phyloP scores from a whole-genome alignment of 768 basidiomycete genomes.

The Rhodotorula graminis region DNA sequence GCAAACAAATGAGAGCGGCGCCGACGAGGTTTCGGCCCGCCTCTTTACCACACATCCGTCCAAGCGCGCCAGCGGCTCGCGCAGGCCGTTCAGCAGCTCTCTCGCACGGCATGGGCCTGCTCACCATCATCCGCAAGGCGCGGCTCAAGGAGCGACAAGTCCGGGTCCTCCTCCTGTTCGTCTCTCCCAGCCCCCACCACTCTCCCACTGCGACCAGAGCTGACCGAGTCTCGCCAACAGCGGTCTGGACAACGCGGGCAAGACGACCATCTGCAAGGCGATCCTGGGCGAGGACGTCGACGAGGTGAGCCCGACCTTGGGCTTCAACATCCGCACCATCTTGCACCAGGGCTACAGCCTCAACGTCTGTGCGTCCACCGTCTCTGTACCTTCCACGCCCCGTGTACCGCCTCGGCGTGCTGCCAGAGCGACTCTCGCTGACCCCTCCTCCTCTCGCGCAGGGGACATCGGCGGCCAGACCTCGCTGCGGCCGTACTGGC shows the following conservation, averaged over 20 bases:
- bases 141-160: slow-evolving; percentile 93
- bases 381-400: too few relatives aligned
- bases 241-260: slow-evolving; percentile 96
- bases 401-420: too few relatives aligned
- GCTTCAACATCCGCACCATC: slow-evolving; percentile 99
- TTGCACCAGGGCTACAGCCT: slow-evolving; percentile 65
- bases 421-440: background rate
- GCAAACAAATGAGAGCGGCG: too few relatives aligned
- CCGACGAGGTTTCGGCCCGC: too few relatives aligned
- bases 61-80: too few relatives aligned
- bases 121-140: slow-evolving; percentile 96
- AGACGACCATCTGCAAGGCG: slow-evolving; percentile 95
- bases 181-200: slow-evolving; percentile 6
- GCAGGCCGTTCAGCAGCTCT: too few relatives aligned
- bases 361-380: slow-evolving; percentile 63
- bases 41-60: too few relatives aligned
- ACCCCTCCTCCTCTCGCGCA: slow-evolving; percentile 45
- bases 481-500: slow-evolving; percentile 93
- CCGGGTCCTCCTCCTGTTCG: slow-evolving; percentile 87
- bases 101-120: slow-evolving; percentile 65
- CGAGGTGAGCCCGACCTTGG: slow-evolving; percentile 83
- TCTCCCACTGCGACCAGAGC: background rate
- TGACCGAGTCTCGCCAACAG: slow-evolving; percentile 50
- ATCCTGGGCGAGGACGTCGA: slow-evolving; percentile 86
- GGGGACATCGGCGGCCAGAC: slow-evolving; percentile 99